Conservation (phyloP, 805 yeast species). For the Candida tallmaniae region DNA sequence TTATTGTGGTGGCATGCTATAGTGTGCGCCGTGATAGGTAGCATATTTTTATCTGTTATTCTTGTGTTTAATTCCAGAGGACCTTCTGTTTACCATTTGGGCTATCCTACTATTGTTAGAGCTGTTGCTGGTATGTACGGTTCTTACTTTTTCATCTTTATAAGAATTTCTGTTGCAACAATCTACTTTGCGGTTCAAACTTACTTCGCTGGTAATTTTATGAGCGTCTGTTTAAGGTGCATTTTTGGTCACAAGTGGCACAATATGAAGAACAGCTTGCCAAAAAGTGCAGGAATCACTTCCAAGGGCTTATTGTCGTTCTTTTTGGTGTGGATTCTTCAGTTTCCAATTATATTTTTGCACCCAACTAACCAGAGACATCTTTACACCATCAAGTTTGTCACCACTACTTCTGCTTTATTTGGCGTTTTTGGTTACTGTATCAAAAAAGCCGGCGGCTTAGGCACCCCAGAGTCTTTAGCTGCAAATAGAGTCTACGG, state of each 20-base stretch:
- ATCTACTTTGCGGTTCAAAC: constrained; percentile 9
- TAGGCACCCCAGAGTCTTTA: constrained; percentile 7
- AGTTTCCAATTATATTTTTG: constrained; percentile 6
- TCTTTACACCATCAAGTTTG: constrained; percentile 4
- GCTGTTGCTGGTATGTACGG: constrained; percentile 8
- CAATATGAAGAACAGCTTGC: constrained; percentile 3
- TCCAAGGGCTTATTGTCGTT: constrained; percentile 5
- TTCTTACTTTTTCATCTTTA: constrained; percentile 6
- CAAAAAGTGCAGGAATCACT: constrained; percentile 2
- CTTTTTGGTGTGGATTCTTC: constrained; percentile 6
- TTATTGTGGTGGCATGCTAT: constrained; percentile 7
- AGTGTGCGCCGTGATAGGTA: constrained; percentile 7
- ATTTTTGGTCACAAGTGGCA: constrained; percentile 8
- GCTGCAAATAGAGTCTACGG: constrained; percentile 4
- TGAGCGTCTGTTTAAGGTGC: constrained; percentile 7
- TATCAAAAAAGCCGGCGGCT: constrained; percentile 8
- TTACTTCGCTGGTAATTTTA: constrained; percentile 5
- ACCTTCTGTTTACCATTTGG: constrained; percentile 7
- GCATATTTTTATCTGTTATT: constrained; percentile 5
- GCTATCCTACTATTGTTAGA: constrained; percentile 7
- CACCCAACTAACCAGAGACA: constrained; percentile 10
- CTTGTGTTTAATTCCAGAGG: constrained; percentile 6
- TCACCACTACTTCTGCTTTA: constrained; percentile 6
- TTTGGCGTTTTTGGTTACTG: constrained; percentile 9
- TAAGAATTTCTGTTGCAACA: constrained; percentile 6